Evolutionary conservation across 179 eudicot genomes (phyloP).

Genomic region (Actinidia arguta): DNA sequence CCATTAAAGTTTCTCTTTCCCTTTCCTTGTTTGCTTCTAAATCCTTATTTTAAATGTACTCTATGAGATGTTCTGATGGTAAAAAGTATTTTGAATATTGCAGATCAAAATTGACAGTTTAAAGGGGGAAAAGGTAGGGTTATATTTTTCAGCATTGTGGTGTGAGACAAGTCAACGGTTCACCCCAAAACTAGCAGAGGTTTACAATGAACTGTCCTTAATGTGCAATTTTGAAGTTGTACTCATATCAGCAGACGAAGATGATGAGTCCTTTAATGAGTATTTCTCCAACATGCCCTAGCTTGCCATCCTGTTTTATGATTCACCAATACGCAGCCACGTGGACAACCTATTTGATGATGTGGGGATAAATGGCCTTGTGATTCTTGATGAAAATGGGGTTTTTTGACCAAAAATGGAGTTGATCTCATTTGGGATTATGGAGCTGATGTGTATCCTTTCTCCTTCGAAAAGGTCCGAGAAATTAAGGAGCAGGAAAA

Average conservation of each 20-base stretch:
- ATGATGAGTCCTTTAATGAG: constrained; percentile 61
- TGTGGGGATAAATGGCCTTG: constrained; percentile 65
- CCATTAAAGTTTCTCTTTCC: no score
- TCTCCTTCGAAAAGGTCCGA: constrained; percentile 50
- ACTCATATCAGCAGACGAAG: constrained; percentile 65
- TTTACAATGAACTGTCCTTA: constrained; percentile 53
- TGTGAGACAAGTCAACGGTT: constrained; percentile 75
- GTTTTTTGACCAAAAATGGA: constrained; percentile 53
- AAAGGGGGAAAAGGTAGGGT: constrained; percentile 68
- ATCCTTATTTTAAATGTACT: background rate
- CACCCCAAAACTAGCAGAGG: constrained; percentile 68
- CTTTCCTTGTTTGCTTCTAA: no score
- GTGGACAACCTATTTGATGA: constrained; percentile 59
- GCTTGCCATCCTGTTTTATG: constrained; percentile 90
- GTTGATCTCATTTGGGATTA: constrained; percentile 62
- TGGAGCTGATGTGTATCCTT: constrained; percentile 71
- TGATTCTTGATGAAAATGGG: constrained; percentile 66
- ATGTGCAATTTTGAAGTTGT: constrained; percentile 63
- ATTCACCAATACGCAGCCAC: constrained; percentile 48
- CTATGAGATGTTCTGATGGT: no score
- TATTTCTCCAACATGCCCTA: constrained; percentile 90
- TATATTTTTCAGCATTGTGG: constrained; percentile 93
- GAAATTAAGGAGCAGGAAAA: constrained; percentile 52
- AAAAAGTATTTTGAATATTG: background rate
- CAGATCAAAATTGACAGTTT: constrained; percentile 62